Percentiles rank a stretch among this genome's conserved stretches.
These are phyloP conservation scores for Aspergillus incahuasiensis DNA, from an alignment of 495 filamentous ascomycete species.

Conservation along the genomic window DNA sequence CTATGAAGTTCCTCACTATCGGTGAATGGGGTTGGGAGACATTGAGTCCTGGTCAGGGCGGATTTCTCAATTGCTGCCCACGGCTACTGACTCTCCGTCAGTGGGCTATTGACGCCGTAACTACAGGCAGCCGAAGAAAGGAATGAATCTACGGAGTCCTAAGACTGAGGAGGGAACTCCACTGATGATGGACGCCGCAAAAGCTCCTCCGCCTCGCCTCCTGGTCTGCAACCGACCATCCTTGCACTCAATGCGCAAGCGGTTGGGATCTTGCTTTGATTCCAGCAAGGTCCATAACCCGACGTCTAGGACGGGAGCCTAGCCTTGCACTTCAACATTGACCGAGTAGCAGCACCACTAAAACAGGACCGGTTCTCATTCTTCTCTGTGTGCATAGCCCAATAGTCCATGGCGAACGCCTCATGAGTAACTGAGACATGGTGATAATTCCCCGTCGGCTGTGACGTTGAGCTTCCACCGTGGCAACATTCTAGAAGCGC, in stretches of 20 bases:
- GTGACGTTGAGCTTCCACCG: not conserved
- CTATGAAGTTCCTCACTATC: not conserved
- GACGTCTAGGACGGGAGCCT: conserved; percentile 5
- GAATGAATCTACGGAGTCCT: no score
- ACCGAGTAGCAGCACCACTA: not conserved
- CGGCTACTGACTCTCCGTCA: not conserved
- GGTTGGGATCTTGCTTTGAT: conserved; percentile 7
- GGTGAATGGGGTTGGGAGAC: not conserved
- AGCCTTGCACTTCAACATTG: not conserved
- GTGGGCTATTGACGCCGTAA: not conserved
- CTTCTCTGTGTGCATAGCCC: not conserved
- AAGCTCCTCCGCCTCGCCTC: not conserved
- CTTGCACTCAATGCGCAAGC: not conserved
- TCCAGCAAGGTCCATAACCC: not conserved
- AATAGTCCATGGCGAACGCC: not conserved
- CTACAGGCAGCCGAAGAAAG: conserved; percentile 7
- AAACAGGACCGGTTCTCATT: not conserved
- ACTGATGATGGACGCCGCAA: not conserved
- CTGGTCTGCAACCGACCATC: not conserved
- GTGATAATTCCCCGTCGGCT: conserved; percentile 4
- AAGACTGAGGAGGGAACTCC: not conserved
- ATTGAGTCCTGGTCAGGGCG: not conserved
- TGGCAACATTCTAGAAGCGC: conserved; percentile 3
- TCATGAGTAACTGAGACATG: not conserved
- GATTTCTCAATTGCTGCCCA: not conserved